These are phyloP conservation scores for Silene latifolia DNA, from an alignment of 148 eudicot genomes.

Conservation along the genomic window DNA sequence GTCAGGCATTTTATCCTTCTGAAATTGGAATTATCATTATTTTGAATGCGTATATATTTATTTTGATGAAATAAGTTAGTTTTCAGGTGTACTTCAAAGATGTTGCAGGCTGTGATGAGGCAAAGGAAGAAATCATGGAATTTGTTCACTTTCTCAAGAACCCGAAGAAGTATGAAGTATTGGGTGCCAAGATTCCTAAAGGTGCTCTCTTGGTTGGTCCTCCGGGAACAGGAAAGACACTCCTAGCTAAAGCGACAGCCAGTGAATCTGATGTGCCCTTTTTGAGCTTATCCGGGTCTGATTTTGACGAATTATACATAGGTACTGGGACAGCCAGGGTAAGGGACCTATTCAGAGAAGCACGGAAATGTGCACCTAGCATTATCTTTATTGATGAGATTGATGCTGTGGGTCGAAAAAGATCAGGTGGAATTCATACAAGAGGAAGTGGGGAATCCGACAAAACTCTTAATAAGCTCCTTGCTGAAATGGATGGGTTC, in stretches of 20 bases:
- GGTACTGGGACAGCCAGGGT: constrained; percentile 95
- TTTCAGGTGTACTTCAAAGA: constrained; percentile 62
- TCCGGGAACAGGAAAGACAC: constrained; percentile 95
- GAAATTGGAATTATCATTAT: background rate
- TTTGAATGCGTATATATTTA: background rate
- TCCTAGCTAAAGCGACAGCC: constrained; percentile 90
- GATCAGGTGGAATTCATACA: constrained; percentile 66
- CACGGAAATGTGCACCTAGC: constrained; percentile 85
- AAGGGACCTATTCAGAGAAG: constrained; percentile 78
- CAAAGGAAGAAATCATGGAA: constrained; percentile 78
- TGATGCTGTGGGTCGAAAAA: constrained; percentile 91
- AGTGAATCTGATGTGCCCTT: constrained; percentile 95
- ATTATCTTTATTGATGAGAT: constrained; percentile 91
- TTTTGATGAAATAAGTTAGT: background rate
- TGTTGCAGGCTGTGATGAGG: constrained; percentile 83
- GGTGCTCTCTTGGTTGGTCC: constrained; percentile 96
- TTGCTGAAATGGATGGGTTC: constrained; percentile 95
- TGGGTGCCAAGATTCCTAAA: constrained; percentile 95
- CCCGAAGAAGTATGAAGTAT: constrained; percentile 76
- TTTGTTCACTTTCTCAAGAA: constrained; percentile 92
- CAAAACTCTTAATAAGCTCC: constrained; percentile 84
- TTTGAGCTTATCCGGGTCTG: constrained; percentile 75
- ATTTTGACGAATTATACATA: constrained; percentile 92
- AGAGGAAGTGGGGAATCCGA: constrained; percentile 74
- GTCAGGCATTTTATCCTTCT: constrained; percentile 23